Conservation (phyloP, 805 yeast species). For the Maudiozyma turicensis region DNA sequence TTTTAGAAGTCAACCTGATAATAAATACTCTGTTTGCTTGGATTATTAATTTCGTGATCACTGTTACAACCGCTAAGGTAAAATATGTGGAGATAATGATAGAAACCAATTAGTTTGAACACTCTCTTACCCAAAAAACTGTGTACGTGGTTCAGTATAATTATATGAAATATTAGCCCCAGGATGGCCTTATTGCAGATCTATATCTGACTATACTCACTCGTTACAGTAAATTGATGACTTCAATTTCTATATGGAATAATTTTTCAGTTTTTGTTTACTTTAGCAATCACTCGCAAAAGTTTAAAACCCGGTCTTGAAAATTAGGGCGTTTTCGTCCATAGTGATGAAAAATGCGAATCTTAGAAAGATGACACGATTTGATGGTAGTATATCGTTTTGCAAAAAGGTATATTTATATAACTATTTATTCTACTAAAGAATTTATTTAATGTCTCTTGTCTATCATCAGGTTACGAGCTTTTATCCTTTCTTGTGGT, state of each 20-base stretch:
- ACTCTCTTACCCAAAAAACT: background rate
- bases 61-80: no score
- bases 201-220: background rate
- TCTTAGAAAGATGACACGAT: background rate
- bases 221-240: background rate
- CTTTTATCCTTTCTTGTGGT: slow-evolving; percentile 60
- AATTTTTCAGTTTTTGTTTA: slow-evolving; percentile 1
- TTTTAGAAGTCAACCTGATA: no score
- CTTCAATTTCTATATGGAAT: background rate
- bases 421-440: background rate
- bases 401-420: background rate
- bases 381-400: background rate
- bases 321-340: background rate
- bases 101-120: background rate
- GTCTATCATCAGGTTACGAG: slow-evolving; percentile 46
- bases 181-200: background rate
- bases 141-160: background rate
- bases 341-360: background rate
- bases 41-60: no score
- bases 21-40: no score
- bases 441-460: slow-evolving; percentile 11
- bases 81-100: no score
- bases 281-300: background rate
- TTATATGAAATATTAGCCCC: background rate
- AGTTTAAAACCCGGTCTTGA: background rate